These are phyloP conservation scores for Rheum nobile DNA, from an alignment of 148 eudicot species.

Conservation along the genomic window DNA sequence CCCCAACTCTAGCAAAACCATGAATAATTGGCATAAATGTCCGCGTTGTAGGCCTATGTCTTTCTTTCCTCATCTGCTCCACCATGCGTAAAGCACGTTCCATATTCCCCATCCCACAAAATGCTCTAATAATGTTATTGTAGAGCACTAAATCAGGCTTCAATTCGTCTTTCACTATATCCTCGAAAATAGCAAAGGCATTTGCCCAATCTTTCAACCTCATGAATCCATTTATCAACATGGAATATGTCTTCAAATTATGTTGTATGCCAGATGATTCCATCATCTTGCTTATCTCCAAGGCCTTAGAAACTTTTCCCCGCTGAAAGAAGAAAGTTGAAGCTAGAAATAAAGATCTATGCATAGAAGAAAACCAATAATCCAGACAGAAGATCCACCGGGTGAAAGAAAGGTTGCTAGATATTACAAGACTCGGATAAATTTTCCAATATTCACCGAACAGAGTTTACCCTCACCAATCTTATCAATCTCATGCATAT, in stretches of 20 bases:
- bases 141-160: constrained; percentile 92
- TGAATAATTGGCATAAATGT: constrained; percentile 87
- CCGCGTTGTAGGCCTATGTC: constrained; percentile 69
- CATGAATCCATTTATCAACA: constrained; percentile 85
- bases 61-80: constrained; percentile 72
- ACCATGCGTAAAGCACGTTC: constrained; percentile 80
- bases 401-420: neutral
- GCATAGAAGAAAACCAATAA: neutral
- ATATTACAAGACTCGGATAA: neutral
- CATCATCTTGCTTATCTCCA: constrained; percentile 69
- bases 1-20: constrained; percentile 75
- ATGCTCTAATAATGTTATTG: constrained; percentile 76
- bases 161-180: constrained; percentile 64
- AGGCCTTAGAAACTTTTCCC: constrained; percentile 82
- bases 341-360: neutral
- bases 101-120: constrained; percentile 90
- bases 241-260: constrained; percentile 95
- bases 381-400: neutral
- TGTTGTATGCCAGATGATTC: constrained; percentile 63
- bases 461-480: neutral
- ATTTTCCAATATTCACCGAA: neutral
- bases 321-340: constrained; percentile 27
- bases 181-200: constrained; percentile 88
- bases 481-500: neutral
- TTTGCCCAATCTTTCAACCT: constrained; percentile 87